Conservation (phyloP, 2,329 filamentous ascomycete genomes). For the Amphichorda felina region DNA sequence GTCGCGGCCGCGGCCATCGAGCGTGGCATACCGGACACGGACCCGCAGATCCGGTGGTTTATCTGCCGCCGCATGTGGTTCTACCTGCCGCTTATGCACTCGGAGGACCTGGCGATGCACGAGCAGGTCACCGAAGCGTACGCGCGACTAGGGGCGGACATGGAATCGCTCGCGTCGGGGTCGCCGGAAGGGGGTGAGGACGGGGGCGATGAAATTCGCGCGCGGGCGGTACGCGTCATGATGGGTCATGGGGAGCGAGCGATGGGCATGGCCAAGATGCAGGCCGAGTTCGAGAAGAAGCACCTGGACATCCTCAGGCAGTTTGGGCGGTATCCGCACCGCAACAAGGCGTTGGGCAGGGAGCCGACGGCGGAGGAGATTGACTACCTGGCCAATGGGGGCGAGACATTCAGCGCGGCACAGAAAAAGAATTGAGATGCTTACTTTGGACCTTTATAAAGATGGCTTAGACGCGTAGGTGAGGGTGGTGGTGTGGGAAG, state of each 20-base stretch:
- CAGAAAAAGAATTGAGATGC: too few relatives aligned
- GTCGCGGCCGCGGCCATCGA: slow-evolving; percentile 25
- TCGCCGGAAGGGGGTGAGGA: slow-evolving; percentile 7
- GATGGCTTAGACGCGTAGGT: neutral
- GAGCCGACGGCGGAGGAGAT: slow-evolving; percentile 34
- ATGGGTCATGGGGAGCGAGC: slow-evolving; percentile 13
- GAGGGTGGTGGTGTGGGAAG: neutral
- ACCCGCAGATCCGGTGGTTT: slow-evolving; percentile 17
- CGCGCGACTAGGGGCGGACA: slow-evolving; percentile 17
- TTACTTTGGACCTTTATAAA: neutral
- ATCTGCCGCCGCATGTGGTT: slow-evolving; percentile 40
- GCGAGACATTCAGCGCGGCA: slow-evolving; percentile 31
- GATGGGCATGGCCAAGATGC: slow-evolving; percentile 9
- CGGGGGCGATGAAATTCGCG: slow-evolving; percentile 11
- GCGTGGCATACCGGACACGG: slow-evolving; percentile 6
- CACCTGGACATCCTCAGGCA: slow-evolving; percentile 36
- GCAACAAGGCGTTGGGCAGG: slow-evolving; percentile 39
- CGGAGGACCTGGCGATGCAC: slow-evolving; percentile 35
- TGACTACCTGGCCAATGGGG: slow-evolving; percentile 33
- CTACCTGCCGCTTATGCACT: slow-evolving; percentile 48
- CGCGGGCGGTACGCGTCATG: slow-evolving; percentile 14
- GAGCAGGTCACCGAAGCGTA: slow-evolving; percentile 20
- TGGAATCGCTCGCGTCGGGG: slow-evolving; percentile 15
- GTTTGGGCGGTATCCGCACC: slow-evolving; percentile 49
- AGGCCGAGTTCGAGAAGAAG: slow-evolving; percentile 23